Evolutionary conservation across 306 rosid species (phyloP).

Genomic region (Datisca glomerata): DNA sequence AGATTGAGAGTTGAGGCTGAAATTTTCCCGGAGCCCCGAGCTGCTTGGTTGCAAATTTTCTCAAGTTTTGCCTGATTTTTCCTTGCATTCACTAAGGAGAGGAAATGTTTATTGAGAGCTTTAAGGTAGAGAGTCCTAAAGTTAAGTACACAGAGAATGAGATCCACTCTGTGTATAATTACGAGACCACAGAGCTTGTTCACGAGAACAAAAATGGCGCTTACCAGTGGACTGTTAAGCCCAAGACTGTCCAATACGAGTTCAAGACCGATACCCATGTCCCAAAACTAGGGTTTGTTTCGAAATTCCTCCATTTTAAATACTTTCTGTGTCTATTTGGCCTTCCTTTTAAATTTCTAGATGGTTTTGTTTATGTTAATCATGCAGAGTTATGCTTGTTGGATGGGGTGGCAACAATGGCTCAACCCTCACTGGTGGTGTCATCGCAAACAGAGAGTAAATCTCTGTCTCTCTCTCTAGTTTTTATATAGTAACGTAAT

Average conservation of each 20-base stretch:
- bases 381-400: slow-evolving; percentile 82
- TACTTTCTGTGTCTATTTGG: background rate
- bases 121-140: slow-evolving; percentile 82
- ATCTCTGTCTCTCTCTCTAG: slow-evolving; percentile 2
- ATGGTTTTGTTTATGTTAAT: background rate
- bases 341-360: background rate
- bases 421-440: slow-evolving; percentile 79
- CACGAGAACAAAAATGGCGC: slow-evolving; percentile 74
- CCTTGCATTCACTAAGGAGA: background rate
- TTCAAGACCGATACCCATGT: slow-evolving; percentile 61
- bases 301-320: background rate
- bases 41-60: too few species aligned
- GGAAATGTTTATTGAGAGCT: slow-evolving; percentile 71
- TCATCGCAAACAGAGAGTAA: slow-evolving; percentile 86
- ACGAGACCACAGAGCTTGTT: slow-evolving; percentile 85
- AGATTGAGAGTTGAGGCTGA: too few species aligned
- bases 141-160: slow-evolving; percentile 56
- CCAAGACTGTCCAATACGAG: slow-evolving; percentile 69
- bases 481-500: background rate
- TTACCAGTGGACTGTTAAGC: slow-evolving; percentile 86
- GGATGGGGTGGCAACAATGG: slow-evolving; percentile 99
- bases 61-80: too few species aligned
- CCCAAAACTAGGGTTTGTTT: slow-evolving; percentile 80
- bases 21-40: too few species aligned
- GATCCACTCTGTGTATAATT: slow-evolving; percentile 78